Evolutionary conservation across 2,329 filamentous ascomycete species (phyloP).

Genomic region (Stachybotrys elegans): DNA sequence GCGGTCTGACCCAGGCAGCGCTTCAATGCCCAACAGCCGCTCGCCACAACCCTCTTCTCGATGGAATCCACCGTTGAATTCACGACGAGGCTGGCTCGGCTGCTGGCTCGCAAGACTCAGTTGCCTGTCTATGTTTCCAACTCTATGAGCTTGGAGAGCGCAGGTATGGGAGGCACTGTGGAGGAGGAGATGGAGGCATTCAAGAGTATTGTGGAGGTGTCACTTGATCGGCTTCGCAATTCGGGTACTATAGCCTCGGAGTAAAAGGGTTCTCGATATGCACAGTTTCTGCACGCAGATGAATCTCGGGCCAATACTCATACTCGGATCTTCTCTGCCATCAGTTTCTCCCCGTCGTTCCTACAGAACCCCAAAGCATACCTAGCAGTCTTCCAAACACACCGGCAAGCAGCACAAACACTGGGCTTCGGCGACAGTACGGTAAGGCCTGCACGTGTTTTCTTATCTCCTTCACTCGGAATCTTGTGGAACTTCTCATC

Average conservation of each 20-base stretch:
- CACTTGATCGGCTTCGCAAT: slow-evolving; percentile 31
- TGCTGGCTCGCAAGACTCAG: slow-evolving; percentile 67
- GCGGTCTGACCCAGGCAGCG: too few relatives aligned
- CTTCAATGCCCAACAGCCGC: slow-evolving; percentile 53
- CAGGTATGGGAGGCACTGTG: slow-evolving; percentile 71
- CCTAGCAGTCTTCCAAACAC: too few relatives aligned
- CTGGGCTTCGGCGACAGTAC: too few relatives aligned
- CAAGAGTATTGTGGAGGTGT: slow-evolving; percentile 65
- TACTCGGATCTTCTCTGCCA: too few relatives aligned
- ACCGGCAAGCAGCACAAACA: too few relatives aligned
- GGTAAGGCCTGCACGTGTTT: too few relatives aligned
- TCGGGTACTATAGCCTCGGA: slow-evolving; percentile 8
- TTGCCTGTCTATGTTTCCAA: slow-evolving; percentile 87
- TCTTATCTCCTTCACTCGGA: too few relatives aligned
- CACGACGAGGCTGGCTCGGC: slow-evolving; percentile 75
- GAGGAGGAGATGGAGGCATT: slow-evolving; percentile 95
- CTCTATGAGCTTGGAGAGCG: slow-evolving; percentile 71
- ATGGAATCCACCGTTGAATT: slow-evolving; percentile 78
- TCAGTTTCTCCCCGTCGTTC: too few relatives aligned
- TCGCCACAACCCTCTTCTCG: slow-evolving; percentile 76
- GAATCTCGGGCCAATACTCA: too few relatives aligned
- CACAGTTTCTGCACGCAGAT: too few relatives aligned
- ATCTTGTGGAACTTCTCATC: too few relatives aligned
- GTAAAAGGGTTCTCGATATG: background rate
- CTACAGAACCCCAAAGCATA: too few relatives aligned